Base-by-base conservation (phyloP, 257 asterid genomes). In the Asclepias syriaca region DNA sequence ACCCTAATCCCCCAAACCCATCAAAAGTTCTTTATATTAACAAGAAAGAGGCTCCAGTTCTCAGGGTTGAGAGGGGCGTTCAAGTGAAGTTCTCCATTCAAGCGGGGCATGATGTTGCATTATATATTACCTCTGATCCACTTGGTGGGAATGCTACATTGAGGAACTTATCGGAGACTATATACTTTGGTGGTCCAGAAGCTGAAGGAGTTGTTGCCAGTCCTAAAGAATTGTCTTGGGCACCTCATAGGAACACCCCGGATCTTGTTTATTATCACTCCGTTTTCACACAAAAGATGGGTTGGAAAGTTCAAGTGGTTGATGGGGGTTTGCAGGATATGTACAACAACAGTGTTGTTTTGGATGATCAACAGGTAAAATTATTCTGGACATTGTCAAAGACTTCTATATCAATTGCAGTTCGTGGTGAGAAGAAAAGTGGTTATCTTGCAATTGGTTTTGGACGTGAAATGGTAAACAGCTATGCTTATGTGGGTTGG, bases 21-120 rank as follows among this genome's bases (percentile, higher is more conserved):
- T 76, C 90, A 2, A 92, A 90, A 79, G 95, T 92, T 78, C 83
- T 95, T 77, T 95, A 90, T 66, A 87, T 95, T 45, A 95, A 92
- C 90, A 95, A 91, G 88, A 95, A 92, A 79, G 99, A 88, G 85
- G 87, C 97, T 71, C 98, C 98, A 16, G 81, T 95, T 69, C 83
- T 95, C 71, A 84, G 98, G 81, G 99, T 95, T 0, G 99, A 95
- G 80, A 91, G 99, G 89, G 99, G 98, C 51, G 98, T 88, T 74
- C 85, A 81, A 29, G 96, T 95, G 80, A 92, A 84, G 78, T 95
- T 95, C 77, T 95, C 99, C 2, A 87, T 95, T 50, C 99, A 92
- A 75, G 99, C 98, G 7, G 99, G 99, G 56, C 99, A 95, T 75
- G 96, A 95, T 69, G 97, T 95, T 82, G 97, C 99, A n/a, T 76